These are phyloP conservation scores for Pythium aquatile DNA, from an alignment of 352 stramenopile genomes.

Conservation along the genomic window DNA sequence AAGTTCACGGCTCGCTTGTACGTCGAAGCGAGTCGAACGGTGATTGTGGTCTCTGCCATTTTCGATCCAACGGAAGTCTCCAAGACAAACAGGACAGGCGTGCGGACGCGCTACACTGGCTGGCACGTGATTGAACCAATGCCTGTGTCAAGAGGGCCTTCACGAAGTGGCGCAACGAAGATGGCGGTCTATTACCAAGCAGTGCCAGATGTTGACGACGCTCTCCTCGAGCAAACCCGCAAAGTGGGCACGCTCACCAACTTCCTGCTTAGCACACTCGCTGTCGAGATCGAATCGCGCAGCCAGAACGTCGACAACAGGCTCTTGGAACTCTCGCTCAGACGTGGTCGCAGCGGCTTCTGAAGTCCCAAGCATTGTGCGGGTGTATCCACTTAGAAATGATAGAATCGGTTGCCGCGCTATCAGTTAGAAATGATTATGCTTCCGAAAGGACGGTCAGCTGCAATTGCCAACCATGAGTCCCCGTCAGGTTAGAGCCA, in stretches of 20 bases:
- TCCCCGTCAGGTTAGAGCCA: no score
- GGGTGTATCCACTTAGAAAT: no score
- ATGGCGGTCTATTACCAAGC: neutral
- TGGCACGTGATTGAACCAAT: conserved; percentile 7
- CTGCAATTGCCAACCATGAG: no score
- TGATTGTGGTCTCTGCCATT: neutral
- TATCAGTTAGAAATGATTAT: no score
- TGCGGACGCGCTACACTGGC: conserved; percentile 13
- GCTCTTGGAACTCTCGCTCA: neutral
- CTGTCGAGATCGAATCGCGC: neutral
- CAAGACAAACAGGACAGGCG: conserved; percentile 10
- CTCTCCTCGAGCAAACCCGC: neutral
- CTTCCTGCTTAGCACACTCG: conserved; percentile 13
- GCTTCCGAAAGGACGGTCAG: no score
- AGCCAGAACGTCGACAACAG: conserved; percentile 16
- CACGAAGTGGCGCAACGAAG: neutral
- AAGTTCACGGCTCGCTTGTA: neutral
- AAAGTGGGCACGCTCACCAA: conserved; percentile 20
- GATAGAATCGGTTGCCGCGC: no score
- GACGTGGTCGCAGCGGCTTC: no score
- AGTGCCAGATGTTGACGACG: neutral
- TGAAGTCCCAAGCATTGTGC: no score
- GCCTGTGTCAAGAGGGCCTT: neutral
- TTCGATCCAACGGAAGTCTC: conserved; percentile 7
- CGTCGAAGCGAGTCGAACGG: neutral